Evolutionary conservation across 495 filamentous ascomycete genomes (phyloP).

Genomic region (Parmelia sp.): DNA sequence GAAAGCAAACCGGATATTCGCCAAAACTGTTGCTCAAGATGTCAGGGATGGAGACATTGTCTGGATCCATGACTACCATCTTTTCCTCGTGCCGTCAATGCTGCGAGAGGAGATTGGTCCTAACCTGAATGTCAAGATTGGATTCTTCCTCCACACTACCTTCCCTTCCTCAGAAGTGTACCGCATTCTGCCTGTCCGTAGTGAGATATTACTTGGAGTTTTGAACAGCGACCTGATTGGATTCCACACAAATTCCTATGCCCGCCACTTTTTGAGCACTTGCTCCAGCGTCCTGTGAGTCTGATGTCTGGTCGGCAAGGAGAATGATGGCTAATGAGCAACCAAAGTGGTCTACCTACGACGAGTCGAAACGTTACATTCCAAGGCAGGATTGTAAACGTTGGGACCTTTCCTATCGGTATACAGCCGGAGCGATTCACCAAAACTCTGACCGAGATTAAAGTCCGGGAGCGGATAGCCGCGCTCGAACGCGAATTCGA

Average conservation of each 20-base stretch:
- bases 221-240: constrained; percentile 82
- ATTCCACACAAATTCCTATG: constrained; percentile 95
- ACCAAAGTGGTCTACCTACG: constrained; percentile 59
- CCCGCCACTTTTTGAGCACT: constrained; percentile 78
- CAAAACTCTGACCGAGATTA: constrained; percentile 72
- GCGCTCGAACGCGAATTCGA: constrained; percentile 74
- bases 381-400: constrained; percentile 62
- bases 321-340: constrained; percentile 23
- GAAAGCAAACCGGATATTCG: constrained; percentile 80
- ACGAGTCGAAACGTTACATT: constrained; percentile 81
- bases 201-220: constrained; percentile 71
- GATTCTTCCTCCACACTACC: constrained; percentile 91
- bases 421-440: constrained; percentile 95
- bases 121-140: constrained; percentile 79
- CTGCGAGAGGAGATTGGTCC: constrained; percentile 68
- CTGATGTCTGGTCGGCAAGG: constrained; percentile 1
- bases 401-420: constrained; percentile 84
- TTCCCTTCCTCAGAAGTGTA: constrained; percentile 93
- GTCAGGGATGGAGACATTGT: constrained; percentile 75
- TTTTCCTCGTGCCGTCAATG: constrained; percentile 85
- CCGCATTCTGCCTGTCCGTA: constrained; percentile 79
- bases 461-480: constrained; percentile 72
- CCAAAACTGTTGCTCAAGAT: constrained; percentile 64
- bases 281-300: constrained; percentile 76
- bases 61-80: constrained; percentile 96